These are phyloP conservation scores for Collariella sp. DNA, from an alignment of 495 filamentous ascomycete species.

Conservation along the genomic window DNA sequence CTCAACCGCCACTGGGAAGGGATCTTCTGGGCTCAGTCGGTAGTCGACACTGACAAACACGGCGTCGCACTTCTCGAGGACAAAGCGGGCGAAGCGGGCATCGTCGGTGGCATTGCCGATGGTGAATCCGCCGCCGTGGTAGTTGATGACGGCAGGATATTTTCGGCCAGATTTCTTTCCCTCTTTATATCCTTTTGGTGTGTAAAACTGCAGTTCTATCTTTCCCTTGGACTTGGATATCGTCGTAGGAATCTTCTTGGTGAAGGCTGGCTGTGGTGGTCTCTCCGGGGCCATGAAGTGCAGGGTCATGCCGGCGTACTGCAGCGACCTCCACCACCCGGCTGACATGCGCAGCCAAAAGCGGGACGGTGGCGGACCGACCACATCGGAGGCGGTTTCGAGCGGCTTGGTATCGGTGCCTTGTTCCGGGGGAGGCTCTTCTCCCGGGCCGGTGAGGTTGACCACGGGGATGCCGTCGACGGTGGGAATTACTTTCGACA, in stretches of 20 bases:
- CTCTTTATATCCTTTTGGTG: conserved; percentile 53
- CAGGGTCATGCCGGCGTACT: conserved; percentile 69
- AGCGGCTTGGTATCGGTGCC: conserved; percentile 15
- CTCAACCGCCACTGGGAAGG: conserved; percentile 68
- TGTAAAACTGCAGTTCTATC: conserved; percentile 73
- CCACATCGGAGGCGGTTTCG: conserved; percentile 32
- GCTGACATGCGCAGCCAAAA: conserved; percentile 68
- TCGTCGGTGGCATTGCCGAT: conserved; percentile 64
- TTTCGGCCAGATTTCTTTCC: conserved; percentile 46
- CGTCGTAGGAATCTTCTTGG: conserved; percentile 52
- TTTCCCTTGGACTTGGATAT: conserved; percentile 44
- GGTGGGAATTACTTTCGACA: conserved; percentile 21
- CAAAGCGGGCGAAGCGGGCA: conserved; percentile 54
- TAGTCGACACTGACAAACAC: conserved; percentile 65
- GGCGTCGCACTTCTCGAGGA: conserved; percentile 45
- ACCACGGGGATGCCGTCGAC: conserved; percentile 34
- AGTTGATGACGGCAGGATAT: conserved; percentile 60
- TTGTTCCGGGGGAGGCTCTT: neutral
- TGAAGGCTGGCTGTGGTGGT: conserved; percentile 60
- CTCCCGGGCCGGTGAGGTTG: conserved; percentile 4
- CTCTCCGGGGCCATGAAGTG: conserved; percentile 60
- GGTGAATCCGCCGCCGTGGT: conserved; percentile 73
- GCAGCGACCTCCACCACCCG: conserved; percentile 65
- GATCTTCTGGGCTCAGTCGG: conserved; percentile 66
- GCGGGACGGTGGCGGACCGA: conserved; percentile 41